phyloP scores from a whole-genome alignment of 352 stramenopile species.

The Globisporangium alternatum region DNA sequence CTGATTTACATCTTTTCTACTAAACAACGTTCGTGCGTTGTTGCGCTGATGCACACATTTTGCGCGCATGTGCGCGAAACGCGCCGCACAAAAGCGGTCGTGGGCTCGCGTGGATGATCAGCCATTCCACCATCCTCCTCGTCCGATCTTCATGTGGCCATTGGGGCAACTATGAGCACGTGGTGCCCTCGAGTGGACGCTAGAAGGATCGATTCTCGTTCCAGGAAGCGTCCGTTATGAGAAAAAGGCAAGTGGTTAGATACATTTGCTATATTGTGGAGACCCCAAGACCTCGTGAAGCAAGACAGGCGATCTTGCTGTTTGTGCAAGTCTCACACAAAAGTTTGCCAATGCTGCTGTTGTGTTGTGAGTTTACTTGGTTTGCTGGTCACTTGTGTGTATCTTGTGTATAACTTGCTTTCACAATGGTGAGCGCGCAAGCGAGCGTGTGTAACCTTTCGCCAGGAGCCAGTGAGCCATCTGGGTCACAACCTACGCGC shows the following conservation, averaged over 20 bases:
- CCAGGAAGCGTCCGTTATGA: neutral
- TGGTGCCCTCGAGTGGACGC: neutral
- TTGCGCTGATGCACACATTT: neutral
- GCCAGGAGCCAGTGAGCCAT: slow-evolving; percentile 10
- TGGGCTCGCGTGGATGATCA: neutral
- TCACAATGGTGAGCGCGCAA: neutral
- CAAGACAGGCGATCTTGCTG: neutral
- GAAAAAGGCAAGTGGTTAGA: neutral
- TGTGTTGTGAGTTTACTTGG: neutral
- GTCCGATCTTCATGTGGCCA: neutral
- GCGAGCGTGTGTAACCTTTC: neutral
- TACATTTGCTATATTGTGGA: neutral
- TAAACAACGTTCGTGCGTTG: slow-evolving; percentile 5
- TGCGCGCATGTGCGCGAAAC: slow-evolving; percentile 8
- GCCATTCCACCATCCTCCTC: neutral
- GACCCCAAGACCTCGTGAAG: neutral
- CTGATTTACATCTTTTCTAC: neutral
- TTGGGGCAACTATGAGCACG: neutral
- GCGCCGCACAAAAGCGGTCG: slow-evolving; percentile 9
- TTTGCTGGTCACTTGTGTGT: neutral
- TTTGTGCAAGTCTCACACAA: neutral
- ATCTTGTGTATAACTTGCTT: neutral
- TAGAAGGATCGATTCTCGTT: neutral
- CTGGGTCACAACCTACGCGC: neutral
- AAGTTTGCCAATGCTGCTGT: neutral